These are phyloP conservation scores for Paraphoma sp. DNA, from an alignment of 2,329 filamentous ascomycete genomes.

Conservation along the genomic window DNA sequence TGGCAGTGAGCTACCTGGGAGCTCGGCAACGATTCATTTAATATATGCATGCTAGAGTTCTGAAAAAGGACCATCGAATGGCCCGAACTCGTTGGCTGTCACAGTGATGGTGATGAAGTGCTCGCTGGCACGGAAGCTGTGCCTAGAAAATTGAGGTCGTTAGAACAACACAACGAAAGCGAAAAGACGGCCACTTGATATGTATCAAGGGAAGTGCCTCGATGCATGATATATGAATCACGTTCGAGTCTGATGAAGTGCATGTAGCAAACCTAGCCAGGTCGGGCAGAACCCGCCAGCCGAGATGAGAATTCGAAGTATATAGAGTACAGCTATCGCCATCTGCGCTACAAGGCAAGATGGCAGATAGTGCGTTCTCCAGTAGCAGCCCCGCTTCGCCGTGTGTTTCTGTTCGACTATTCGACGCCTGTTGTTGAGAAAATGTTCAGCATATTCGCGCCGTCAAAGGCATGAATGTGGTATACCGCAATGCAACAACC, in stretches of 20 bases:
- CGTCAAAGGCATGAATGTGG: conserved; percentile 22
- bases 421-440: conserved; percentile 23
- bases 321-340: conserved; percentile 48
- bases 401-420: conserved; percentile 18
- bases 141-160: conserved; percentile 23
- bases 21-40: conserved; percentile 28
- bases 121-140: conserved; percentile 13
- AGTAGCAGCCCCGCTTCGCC: conserved; percentile 18
- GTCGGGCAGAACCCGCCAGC: conserved; percentile 28
- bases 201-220: conserved; percentile 40
- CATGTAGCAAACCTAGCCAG: conserved; percentile 43
- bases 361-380: conserved; percentile 48
- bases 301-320: conserved; percentile 33
- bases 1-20: conserved; percentile 24
- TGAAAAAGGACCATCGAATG: conserved; percentile 26
- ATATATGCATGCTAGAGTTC: conserved; percentile 27
- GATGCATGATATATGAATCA: conserved; percentile 49
- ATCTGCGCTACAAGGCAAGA: conserved; percentile 43
- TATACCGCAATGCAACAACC: conserved; percentile 32
- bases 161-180: conserved; percentile 17
- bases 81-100: conserved; percentile 33
- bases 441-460: conserved; percentile 30
- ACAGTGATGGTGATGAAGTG: conserved; percentile 12
- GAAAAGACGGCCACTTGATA: conserved; percentile 17
- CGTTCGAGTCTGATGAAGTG: conserved; percentile 44